Percentiles rank a stretch among this genome's conserved stretches.
Conservation (phyloP, 306 rosid species). For the Chamaecrista fasciculata region DNA sequence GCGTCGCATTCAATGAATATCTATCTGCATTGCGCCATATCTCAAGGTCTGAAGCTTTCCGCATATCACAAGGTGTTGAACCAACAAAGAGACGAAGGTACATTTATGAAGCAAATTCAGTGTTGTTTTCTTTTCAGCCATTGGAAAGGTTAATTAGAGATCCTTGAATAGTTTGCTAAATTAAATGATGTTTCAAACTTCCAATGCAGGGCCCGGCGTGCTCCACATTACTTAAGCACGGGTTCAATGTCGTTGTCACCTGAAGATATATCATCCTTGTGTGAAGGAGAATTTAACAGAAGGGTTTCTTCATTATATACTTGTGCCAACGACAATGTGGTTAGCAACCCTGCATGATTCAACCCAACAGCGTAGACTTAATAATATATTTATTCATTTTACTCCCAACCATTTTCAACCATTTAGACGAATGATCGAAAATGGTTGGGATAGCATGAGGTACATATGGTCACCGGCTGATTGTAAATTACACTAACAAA, state of each 20-base stretch:
- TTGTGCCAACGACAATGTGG: slow-evolving; percentile 19
- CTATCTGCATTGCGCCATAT: slow-evolving; percentile 72
- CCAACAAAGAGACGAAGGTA: slow-evolving; percentile 63
- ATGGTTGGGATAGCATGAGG: slow-evolving; percentile 5
- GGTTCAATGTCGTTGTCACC: slow-evolving; percentile 52
- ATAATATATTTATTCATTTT: slow-evolving; percentile 22
- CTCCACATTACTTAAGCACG: slow-evolving; percentile 70
- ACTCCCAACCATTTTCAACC: slow-evolving; percentile 1
- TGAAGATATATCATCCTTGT: slow-evolving; percentile 62
- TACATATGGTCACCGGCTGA: slow-evolving; percentile 8
- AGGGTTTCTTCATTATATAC: slow-evolving; percentile 33
- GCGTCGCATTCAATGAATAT: slow-evolving; percentile 56
- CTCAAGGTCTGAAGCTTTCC: slow-evolving; percentile 63
- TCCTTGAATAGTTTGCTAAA: slow-evolving; percentile 29
- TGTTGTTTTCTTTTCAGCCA: slow-evolving; percentile 7
- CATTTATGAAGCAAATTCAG: neutral
- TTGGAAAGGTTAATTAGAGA: neutral
- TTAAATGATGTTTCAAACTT: slow-evolving; percentile 23
- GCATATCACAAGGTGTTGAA: slow-evolving; percentile 45
- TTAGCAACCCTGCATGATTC: slow-evolving; percentile 29
- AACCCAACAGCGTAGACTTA: slow-evolving; percentile 29
- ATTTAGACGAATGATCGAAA: neutral
- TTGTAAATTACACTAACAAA: slow-evolving; percentile 21
- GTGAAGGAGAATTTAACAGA: slow-evolving; percentile 43
- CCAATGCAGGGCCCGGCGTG: slow-evolving; percentile 55